A percentile compares a stretch with the other conserved stretches of the same genome.
phyloP scores from a whole-genome alignment of 495 filamentous ascomycete species.

The Talaromyces liani region DNA sequence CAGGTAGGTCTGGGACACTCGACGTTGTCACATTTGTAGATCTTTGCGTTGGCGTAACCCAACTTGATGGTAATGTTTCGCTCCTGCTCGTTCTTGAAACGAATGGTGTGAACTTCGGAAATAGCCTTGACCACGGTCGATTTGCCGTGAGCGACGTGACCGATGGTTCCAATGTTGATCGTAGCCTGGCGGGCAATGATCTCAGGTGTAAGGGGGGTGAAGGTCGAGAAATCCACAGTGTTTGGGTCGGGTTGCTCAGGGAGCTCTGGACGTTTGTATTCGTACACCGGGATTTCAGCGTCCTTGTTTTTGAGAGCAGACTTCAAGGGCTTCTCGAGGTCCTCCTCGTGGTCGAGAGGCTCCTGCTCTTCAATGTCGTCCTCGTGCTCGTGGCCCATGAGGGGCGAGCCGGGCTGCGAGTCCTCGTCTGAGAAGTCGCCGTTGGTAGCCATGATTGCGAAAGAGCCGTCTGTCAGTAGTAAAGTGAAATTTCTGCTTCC shows the following conservation, averaged over 20 bases:
- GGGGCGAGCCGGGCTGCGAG: conserved; percentile 51
- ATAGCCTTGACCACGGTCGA: conserved; percentile 98
- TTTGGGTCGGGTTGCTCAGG: conserved; percentile 88
- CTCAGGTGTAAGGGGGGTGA: conserved; percentile 85
- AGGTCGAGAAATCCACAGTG: conserved; percentile 65
- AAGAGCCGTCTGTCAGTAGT: not conserved
- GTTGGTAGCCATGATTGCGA: conserved; percentile 55
- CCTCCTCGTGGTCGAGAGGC: conserved; percentile 38
- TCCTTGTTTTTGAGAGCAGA: conserved; percentile 59
- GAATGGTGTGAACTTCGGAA: conserved; percentile 95
- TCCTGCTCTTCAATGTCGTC: conserved; percentile 47
- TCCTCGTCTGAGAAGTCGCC: conserved; percentile 57
- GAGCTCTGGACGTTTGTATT: conserved; percentile 51
- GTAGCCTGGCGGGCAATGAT: conserved; percentile 97
- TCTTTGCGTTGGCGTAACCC: conserved; percentile 98
- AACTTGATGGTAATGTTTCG: conserved; percentile 99
- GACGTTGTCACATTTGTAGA: conserved; percentile 94
- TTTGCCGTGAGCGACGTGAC: conserved; percentile 97
- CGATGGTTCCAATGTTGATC: conserved; percentile 98
- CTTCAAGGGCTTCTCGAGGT: conserved; percentile 44
- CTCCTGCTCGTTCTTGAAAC: conserved; percentile 99
- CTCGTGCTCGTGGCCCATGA: conserved; percentile 45
- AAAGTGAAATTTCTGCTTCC: not conserved
- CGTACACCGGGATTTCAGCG: conserved; percentile 31
- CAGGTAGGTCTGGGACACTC: conserved; percentile 90